Evolutionary conservation across 2,329 filamentous ascomycete species (phyloP), one percentile per base, ranked within the genome.

Genomic region (Aureobasidium musti): DNA sequence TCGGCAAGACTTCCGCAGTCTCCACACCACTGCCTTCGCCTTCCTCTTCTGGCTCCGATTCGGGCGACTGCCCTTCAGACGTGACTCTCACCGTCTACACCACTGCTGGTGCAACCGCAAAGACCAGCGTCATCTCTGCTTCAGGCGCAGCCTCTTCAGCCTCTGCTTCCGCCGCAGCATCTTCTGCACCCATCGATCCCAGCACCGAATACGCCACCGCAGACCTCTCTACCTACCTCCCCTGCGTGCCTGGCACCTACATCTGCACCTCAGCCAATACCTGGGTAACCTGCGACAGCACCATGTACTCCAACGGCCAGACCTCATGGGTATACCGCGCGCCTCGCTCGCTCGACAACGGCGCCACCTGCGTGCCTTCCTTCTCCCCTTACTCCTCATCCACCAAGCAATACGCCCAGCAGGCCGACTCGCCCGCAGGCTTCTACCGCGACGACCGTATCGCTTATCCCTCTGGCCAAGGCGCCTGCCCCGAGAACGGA

Each of bases 171-270:
- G 35, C 35, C 14, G 35, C 35, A 39, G 35, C 64, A 43, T 53
- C 66, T 5, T 45, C 68, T 19, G 11, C 63, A 26, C 54, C 68
- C 52, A 28, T 63, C 63, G 59, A 57, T 63, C 50, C 68, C 35
- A 67, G 65, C 37, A 39, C 68, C n/a, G 68, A 68, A 28, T 74
- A 71, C 68, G 68, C 68, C n/a, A 72, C 72, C 23, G 71, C 70
- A 53, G 71, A 77, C 61, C 69, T 73, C 21, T 68, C 70, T 37
- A 63, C 67, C 59, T 77, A 75, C 66, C 72, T 77, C 1, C 76
- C 77, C 39, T 80, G 78, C 69, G 72, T 74, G 1, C 77, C 77
- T 0, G 77, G 76, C 23, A 74, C 75, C n/a, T 78, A 77, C 72
- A 73, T 79, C 68, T 80, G 78, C 75, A 74, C 73, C 33, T 74